Evolutionary conservation across 192 early-diverging fungal species (phyloP).

Genomic region (Rhizophlyctis rosea): DNA sequence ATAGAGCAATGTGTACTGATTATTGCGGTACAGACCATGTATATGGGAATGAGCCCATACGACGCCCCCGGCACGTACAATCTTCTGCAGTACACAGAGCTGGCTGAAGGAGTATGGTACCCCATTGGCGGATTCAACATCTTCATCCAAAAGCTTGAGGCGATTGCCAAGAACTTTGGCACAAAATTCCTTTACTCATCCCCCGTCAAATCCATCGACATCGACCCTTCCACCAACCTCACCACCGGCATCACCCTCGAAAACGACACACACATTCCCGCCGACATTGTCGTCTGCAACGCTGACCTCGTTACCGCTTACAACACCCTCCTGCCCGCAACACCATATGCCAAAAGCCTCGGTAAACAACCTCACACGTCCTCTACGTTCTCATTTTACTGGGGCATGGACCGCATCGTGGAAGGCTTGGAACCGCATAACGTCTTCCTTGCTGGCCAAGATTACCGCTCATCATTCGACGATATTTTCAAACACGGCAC

Average conservation of each 20-base stretch:
- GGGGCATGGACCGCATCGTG: too few species aligned
- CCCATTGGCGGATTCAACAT: constrained; percentile 56
- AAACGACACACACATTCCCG: constrained; percentile 35
- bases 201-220: constrained; percentile 44
- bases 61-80: constrained; percentile 59
- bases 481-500: too few species aligned
- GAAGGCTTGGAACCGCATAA: too few species aligned
- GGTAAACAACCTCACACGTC: constrained; percentile 46
- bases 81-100: constrained; percentile 52
- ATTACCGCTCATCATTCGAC: too few species aligned
- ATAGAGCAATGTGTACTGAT: too few species aligned
- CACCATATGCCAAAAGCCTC: constrained; percentile 26
- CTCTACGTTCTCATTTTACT: constrained; percentile 49
- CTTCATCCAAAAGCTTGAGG: constrained; percentile 40
- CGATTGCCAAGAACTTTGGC: constrained; percentile 37
- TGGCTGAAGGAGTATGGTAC: constrained; percentile 57
- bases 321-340: constrained; percentile 40
- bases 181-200: constrained; percentile 40
- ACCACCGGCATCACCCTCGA: constrained; percentile 51
- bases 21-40: constrained; percentile 64
- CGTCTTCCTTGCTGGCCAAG: too few species aligned
- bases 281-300: constrained; percentile 58
- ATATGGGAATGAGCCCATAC: constrained; percentile 64
- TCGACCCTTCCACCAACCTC: constrained; percentile 10
- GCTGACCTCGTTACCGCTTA: constrained; percentile 54